Evolutionary conservation across 2,329 filamentous ascomycete species (phyloP), one percentile per base, ranked within the genome.

Genomic region (Colletotrichum sp.): DNA sequence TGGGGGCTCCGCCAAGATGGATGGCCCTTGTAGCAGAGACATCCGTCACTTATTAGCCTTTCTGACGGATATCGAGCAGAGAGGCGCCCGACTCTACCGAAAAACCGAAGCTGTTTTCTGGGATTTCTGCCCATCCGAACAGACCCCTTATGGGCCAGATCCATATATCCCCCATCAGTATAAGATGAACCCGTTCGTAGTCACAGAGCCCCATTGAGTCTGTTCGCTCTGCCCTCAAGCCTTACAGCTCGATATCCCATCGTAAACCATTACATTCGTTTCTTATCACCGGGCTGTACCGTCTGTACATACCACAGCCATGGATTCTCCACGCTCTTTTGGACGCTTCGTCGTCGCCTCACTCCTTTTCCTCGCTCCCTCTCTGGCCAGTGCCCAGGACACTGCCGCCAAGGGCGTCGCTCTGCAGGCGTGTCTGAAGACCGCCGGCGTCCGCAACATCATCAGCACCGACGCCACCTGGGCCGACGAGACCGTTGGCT

Each of bases 271-370:
- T 49, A 49, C 72, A 61, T 67, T 71, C 68, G 49, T 71, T 71
- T 65, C 44, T 52, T 66, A 49, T 29, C 13, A 27, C 44, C 57
- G n/a, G 39, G 66, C 59, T 70, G 71, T 65, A 49, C 32, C 22
- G 11, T 13, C 39, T 71, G 59, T 61, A 69, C 34, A 63, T 69
- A 69, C 61, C 13, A 27, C 73, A 66, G 68, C 65, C 66, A 78
- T 78, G 77, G 74, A 77, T 39, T 77, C 77, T 15, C 22, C 77
- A 59, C 64, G 34, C 59, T 78, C 77, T 61, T 44, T 78, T 39
- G 70, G 71, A 69, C 77, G 74, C 74, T 65, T 78, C 25, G 77
- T 75, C 71, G 74, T 78, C 71, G 62, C 74, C 32, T 77, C 73
- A 16, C 74, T 78, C 59, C 67, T 77, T 77, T 69, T 32, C 59